phyloP scores from a whole-genome alignment of 2,329 filamentous ascomycete genomes.

The Aspergillus fijiensis region DNA sequence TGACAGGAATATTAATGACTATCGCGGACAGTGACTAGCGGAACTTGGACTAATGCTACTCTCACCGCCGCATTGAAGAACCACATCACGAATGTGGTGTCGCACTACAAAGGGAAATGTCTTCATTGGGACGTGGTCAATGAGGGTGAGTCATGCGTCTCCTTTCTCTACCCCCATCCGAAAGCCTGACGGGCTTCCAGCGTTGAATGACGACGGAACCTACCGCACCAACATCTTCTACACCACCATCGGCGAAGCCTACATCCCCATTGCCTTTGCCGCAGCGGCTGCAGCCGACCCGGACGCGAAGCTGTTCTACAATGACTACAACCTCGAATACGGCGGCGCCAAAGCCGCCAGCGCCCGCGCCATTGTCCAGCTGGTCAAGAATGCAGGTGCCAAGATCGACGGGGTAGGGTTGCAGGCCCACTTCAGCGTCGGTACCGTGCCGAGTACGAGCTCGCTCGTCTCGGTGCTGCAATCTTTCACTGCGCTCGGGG shows the following conservation, averaged over 20 bases:
- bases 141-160: constrained; percentile 26
- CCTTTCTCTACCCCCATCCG: not conserved
- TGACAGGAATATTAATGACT: not conserved
- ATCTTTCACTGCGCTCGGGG: constrained; percentile 38
- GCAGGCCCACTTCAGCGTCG: constrained; percentile 43
- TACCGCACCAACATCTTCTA: constrained; percentile 45
- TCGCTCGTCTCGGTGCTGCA: constrained; percentile 41
- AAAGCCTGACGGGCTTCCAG: constrained; percentile 14
- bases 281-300: constrained; percentile 60
- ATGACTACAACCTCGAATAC: constrained; percentile 43
- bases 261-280: constrained; percentile 48
- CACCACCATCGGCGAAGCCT: constrained; percentile 45
- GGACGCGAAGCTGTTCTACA: constrained; percentile 35
- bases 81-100: constrained; percentile 39
- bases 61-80: constrained; percentile 56
- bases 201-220: constrained; percentile 47
- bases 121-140: constrained; percentile 45
- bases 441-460: constrained; percentile 41
- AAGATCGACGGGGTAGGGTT: constrained; percentile 52
- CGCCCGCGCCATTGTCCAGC: constrained; percentile 39
- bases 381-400: constrained; percentile 39
- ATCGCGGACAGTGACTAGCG: constrained; percentile 37
- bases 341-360: constrained; percentile 36
- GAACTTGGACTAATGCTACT: constrained; percentile 59
- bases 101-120: constrained; percentile 38